Evolutionary conservation across 1,284 basidiomycete genomes (phyloP), one percentile per base, ranked within the genome.

Genomic region (Microbotryum violaceum): DNA sequence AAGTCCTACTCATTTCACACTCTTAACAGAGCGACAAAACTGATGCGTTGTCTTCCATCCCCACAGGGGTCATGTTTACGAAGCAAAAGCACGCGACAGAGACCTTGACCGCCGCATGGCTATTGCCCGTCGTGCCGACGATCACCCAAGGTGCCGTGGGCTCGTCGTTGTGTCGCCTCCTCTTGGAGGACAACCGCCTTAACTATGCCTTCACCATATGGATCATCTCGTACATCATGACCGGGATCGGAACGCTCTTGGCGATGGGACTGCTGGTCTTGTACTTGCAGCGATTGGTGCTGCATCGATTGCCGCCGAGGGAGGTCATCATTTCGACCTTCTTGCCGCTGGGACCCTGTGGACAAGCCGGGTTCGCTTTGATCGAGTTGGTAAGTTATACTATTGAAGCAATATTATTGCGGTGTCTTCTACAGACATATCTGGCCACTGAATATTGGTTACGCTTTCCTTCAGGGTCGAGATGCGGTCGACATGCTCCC

Each of bases 71-170:
- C 31, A 70, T 71, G 68, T 66, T 68, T 54, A 72, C 68, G 3
- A 48, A 57, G n/a, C 70, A 71, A 49, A 62, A 59, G 16, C 66
- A 71, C 50, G 60, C 60, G 2, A 42, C 61, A 18, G 71, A 71
- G 29, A 62, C 64, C 8, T 57, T 72, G 46, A 72, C 70, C 1
- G 71, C 71, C 3, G 66, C 69, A 2, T 72, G 71, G 71, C 58
- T 72, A 4, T 61, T 72, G 2, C 71, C 71, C 25, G 63, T 71
- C 60, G 70, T 72, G 2, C 71, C 71, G 1, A 64, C 70, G 10
- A 66, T 69, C 49, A 72, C 71, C 4, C 60, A 70, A 25, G 71
- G 65, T 7, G 63, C 70, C 0, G 56, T 58, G 23, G 70, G 71
- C 4, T 55, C 66, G 2, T 64, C 65, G 1, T 53, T 72, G 12